Conservation (phyloP, 768 basidiomycete species). For the Macrolepiota albuminosa region DNA sequence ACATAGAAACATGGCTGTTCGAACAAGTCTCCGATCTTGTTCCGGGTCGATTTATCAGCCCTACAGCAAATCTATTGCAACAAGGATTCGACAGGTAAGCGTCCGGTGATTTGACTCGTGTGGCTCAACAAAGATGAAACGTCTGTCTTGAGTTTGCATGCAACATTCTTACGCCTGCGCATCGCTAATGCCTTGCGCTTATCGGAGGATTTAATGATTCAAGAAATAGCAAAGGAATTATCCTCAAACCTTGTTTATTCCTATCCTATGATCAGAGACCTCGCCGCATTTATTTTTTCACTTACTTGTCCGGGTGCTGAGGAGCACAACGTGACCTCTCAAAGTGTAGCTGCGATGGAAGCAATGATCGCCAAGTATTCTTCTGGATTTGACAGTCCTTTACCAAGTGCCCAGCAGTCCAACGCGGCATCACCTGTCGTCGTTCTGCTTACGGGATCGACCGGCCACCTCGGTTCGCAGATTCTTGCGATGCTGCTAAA, state of each 20-base stretch:
- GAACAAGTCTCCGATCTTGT: not conserved
- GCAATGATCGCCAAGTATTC: not conserved
- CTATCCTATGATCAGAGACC: slow-evolving; percentile 28
- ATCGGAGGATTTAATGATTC: not conserved
- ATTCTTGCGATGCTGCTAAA: not conserved
- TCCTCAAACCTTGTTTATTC: slow-evolving; percentile 38
- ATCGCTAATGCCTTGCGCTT: not conserved
- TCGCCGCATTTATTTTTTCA: not conserved
- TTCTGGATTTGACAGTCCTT: not conserved
- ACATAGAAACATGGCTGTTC: not conserved
- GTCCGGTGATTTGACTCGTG: too few species aligned
- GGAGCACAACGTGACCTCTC: not conserved
- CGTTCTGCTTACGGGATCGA: not conserved
- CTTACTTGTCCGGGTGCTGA: not conserved
- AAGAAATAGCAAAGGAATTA: slow-evolving; percentile 16
- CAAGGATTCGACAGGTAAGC: slow-evolving; percentile 5
- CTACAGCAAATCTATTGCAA: not conserved
- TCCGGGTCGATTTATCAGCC: not conserved
- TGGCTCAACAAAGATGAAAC: not conserved
- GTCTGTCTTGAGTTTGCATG: not conserved
- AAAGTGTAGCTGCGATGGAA: not conserved
- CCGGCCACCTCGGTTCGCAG: not conserved
- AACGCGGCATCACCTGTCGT: not conserved
- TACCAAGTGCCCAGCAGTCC: not conserved
- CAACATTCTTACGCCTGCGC: slow-evolving; percentile 1